Conservation (phyloP, 1,139 yeast species). For the Yamadazyma dushanensis region DNA sequence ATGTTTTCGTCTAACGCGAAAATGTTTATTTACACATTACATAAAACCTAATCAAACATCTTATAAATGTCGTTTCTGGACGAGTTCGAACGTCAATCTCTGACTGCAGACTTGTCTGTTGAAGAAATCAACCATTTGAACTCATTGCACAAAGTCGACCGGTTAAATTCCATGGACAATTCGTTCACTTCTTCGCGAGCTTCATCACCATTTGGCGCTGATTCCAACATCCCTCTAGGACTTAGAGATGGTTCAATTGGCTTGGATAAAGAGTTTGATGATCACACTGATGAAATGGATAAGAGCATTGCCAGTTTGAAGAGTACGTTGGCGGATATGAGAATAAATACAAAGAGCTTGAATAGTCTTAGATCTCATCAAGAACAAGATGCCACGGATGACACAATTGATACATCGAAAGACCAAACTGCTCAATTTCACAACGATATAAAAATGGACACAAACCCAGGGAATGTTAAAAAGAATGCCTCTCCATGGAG, state of each 20-base stretch:
- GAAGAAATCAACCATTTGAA: no score
- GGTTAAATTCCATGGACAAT: no score
- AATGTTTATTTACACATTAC: neutral
- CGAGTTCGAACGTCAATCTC: no score
- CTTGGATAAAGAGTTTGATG: slow-evolving; percentile 16
- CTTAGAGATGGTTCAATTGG: no score
- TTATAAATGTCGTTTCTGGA: slow-evolving; percentile 2
- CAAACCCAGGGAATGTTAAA: slow-evolving; percentile 3
- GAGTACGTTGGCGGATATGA: slow-evolving; percentile 22
- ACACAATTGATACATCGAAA: slow-evolving; percentile 22
- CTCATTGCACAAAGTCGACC: no score
- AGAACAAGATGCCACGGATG: slow-evolving; percentile 5
- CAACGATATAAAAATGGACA: slow-evolving; percentile 27
- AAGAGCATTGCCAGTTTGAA: slow-evolving; percentile 25
- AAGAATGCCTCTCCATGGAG: slow-evolving; percentile 29
- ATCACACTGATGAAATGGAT: slow-evolving; percentile 18
- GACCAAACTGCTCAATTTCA: slow-evolving; percentile 37
- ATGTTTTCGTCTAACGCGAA: slow-evolving; percentile 1
- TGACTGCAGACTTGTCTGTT: no score
- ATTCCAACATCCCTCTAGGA: neutral
- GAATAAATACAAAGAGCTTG: slow-evolving; percentile 7
- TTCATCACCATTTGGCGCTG: slow-evolving; percentile 25
- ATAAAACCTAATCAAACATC: no score
- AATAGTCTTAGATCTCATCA: slow-evolving; percentile 4
- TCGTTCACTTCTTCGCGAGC: slow-evolving; percentile 9